Percentiles rank a stretch among this genome's conserved stretches.
phyloP scores from a whole-genome alignment of 2,329 filamentous ascomycete species.

The Talaromyces sp. region DNA sequence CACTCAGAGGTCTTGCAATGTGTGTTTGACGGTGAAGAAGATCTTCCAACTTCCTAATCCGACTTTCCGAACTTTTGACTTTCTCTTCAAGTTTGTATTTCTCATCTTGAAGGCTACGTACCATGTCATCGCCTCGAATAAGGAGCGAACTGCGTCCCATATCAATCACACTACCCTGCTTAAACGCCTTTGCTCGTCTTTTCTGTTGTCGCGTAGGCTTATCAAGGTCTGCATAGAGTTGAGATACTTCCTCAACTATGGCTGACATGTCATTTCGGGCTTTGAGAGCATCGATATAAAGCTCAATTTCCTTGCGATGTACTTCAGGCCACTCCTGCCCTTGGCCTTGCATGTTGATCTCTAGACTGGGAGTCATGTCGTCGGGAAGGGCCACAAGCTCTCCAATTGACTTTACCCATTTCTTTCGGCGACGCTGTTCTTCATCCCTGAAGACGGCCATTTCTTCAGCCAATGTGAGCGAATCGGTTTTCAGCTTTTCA shows the following conservation, averaged over 20 bases:
- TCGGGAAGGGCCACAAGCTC: conserved; percentile 66
- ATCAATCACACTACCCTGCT: conserved; percentile 92
- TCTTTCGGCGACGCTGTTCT: conserved; percentile 80
- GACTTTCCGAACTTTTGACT: conserved; percentile 78
- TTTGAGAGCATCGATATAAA: conserved; percentile 66
- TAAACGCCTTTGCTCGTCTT: conserved; percentile 87
- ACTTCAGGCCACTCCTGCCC: conserved; percentile 78
- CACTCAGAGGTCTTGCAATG: conserved; percentile 52
- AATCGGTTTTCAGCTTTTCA: conserved; percentile 85
- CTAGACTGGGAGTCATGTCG: conserved; percentile 69
- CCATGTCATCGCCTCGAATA: conserved; percentile 79
- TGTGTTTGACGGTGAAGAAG: conserved; percentile 78
- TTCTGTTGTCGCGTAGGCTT: conserved; percentile 81
- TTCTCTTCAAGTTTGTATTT: conserved; percentile 72
- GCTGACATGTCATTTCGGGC: conserved; percentile 62
- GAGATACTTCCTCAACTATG: conserved; percentile 68
- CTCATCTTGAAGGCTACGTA: conserved; percentile 74
- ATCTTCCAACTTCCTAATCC: conserved; percentile 87
- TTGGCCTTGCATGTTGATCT: conserved; percentile 78
- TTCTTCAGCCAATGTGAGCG: conserved; percentile 83
- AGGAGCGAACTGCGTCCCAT: conserved; percentile 83
- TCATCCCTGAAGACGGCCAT: conserved; percentile 91
- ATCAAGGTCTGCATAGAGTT: conserved; percentile 74
- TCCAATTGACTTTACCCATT: conserved; percentile 84
- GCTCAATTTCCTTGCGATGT: conserved; percentile 70